Percentiles rank a stretch among this genome's conserved stretches.
Conservation (phyloP, 1,284 basidiomycete species). For the Leucoagaricus sp. region DNA sequence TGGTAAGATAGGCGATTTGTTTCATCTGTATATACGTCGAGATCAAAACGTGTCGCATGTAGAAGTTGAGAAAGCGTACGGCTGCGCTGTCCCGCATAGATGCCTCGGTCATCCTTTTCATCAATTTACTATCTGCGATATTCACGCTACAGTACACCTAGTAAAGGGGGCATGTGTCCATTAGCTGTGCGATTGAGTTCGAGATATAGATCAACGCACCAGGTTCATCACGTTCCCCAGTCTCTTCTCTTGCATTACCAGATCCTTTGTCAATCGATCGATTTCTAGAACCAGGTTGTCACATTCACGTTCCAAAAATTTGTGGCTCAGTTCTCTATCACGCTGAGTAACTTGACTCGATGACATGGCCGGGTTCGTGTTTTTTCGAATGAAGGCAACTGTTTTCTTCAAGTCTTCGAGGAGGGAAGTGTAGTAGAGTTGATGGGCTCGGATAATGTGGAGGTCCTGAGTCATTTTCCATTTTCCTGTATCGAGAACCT, state of each 20-base stretch:
- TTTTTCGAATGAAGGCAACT: conserved; percentile 40
- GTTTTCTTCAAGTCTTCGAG: conserved; percentile 44
- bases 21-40: conserved; percentile 14
- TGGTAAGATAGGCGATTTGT: conserved; percentile 20
- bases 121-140: conserved; percentile 17
- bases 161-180: too few species aligned
- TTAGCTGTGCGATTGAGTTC: too few species aligned
- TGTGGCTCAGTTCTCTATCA: conserved; percentile 13
- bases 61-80: neutral
- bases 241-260: conserved; percentile 45
- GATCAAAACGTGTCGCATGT: neutral
- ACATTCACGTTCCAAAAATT: conserved; percentile 42
- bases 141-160: conserved; percentile 20
- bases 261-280: conserved; percentile 37
- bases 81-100: conserved; percentile 19
- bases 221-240: conserved; percentile 26
- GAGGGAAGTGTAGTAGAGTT: conserved; percentile 44
- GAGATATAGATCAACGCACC: conserved; percentile 1
- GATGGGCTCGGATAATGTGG: conserved; percentile 46
- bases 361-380: conserved; percentile 45
- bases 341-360: neutral
- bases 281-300: conserved; percentile 47
- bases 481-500: conserved; percentile 30
- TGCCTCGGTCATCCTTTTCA: conserved; percentile 19
- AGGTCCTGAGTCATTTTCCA: conserved; percentile 34